These are phyloP conservation scores for Yamadazyma mexicana DNA, from an alignment of 1,139 yeast species.

Conservation along the genomic window DNA sequence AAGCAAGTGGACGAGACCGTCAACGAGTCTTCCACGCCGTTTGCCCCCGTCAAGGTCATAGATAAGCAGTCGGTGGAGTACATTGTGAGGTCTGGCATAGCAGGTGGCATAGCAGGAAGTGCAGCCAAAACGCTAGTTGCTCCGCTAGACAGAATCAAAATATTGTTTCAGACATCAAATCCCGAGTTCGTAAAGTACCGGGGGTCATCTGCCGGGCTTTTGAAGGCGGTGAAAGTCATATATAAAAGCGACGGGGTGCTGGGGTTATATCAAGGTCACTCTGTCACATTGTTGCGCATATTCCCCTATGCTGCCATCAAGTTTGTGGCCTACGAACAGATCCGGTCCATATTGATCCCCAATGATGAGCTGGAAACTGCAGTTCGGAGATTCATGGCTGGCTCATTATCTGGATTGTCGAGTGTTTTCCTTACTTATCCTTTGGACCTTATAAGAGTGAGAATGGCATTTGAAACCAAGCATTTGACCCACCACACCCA, in stretches of 20 bases:
- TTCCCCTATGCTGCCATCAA: conserved; percentile 98
- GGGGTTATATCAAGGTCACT: conserved; percentile 94
- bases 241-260: conserved; percentile 67
- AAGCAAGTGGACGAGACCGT: conserved; percentile 29
- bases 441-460: conserved; percentile 81
- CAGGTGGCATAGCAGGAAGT: conserved; percentile 96
- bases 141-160: conserved; percentile 92
- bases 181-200: conserved; percentile 82
- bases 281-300: conserved; percentile 84
- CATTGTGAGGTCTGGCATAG: conserved; percentile 78
- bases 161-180: conserved; percentile 90
- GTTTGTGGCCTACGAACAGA: conserved; percentile 96
- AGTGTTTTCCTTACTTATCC: conserved; percentile 93
- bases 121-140: conserved; percentile 95
- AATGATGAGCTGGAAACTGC: conserved; percentile 74
- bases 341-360: conserved; percentile 78
- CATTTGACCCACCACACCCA: conserved; percentile 30
- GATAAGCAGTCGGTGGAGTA: conserved; percentile 76
- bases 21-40: conserved; percentile 33
- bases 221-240: conserved; percentile 69
- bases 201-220: conserved; percentile 77
- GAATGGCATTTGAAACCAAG: conserved; percentile 85
- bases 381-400: conserved; percentile 77
- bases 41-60: conserved; percentile 23
- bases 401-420: conserved; percentile 84